Evolutionary conservation across 2,329 filamentous ascomycete species (phyloP).

Genomic region (Pseudohalonectria lignicola): DNA sequence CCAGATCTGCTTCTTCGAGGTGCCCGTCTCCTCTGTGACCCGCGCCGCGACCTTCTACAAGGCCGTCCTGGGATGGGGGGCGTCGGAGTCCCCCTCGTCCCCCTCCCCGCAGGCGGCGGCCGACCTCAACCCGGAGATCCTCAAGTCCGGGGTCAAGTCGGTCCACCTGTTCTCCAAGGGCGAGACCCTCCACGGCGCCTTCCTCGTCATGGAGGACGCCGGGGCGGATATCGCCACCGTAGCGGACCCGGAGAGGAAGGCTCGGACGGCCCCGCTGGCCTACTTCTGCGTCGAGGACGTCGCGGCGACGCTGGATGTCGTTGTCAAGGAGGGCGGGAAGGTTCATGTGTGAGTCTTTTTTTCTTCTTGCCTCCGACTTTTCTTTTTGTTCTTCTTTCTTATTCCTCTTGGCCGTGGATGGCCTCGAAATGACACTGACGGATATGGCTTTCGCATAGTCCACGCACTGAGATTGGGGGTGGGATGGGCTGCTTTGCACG

Average conservation of each 20-base stretch:
- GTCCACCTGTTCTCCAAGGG: conserved; percentile 23
- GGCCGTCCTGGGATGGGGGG: conserved; percentile 22
- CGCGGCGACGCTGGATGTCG: conserved; percentile 17
- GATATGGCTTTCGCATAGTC: too few species aligned
- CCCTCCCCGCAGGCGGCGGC: conserved; percentile 5
- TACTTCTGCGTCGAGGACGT: conserved; percentile 22
- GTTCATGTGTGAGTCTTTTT: conserved; percentile 20
- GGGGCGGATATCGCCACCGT: conserved; percentile 19
- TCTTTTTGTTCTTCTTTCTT: background rate
- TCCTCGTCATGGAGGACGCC: conserved; percentile 19
- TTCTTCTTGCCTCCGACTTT: background rate
- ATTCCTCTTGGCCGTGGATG: background rate
- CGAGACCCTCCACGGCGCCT: conserved; percentile 20
- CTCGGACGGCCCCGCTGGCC: conserved; percentile 17
- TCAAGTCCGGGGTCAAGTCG: conserved; percentile 2
- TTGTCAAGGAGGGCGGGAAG: conserved; percentile 18
- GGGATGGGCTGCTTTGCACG: conserved; percentile 23
- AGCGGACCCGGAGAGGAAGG: conserved; percentile 13
- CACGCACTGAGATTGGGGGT: conserved; percentile 22
- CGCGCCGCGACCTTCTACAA: conserved; percentile 25
- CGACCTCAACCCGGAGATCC: too few species aligned
- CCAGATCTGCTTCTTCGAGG: conserved; percentile 26
- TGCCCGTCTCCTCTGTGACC: conserved; percentile 21
- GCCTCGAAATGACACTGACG: too few species aligned
- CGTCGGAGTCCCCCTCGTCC: too few species aligned